phyloP scores from a whole-genome alignment of 1,284 basidiomycete genomes.

The Pseudozyma hubeiensis region DNA sequence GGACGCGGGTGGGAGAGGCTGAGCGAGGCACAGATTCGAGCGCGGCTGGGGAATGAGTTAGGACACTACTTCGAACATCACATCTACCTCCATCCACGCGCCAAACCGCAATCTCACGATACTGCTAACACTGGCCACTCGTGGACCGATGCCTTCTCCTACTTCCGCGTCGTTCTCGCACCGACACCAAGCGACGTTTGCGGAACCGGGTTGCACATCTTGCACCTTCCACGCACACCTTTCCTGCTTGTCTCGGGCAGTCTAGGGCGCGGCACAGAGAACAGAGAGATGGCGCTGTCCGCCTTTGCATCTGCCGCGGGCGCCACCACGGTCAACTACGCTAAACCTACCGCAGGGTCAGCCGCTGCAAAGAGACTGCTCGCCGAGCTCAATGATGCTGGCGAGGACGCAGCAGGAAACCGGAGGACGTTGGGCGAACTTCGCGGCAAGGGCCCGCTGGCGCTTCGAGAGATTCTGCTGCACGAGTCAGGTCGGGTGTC shows the following conservation, averaged over 20 bases:
- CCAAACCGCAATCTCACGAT: not conserved
- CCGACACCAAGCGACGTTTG: conserved; percentile 44
- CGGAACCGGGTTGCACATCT: conserved; percentile 43
- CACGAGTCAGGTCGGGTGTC: conserved; percentile 33
- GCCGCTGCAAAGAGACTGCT: conserved; percentile 26
- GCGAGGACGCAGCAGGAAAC: conserved; percentile 29
- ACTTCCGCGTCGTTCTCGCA: conserved; percentile 50
- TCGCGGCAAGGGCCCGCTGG: conserved; percentile 49
- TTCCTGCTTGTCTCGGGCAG: conserved; percentile 48
- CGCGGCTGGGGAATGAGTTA: conserved; percentile 44
- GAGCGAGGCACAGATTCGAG: conserved; percentile 25
- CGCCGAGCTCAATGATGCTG: conserved; percentile 28
- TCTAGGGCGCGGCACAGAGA: conserved; percentile 41
- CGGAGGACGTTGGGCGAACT: conserved; percentile 45
- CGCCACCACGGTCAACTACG: conserved; percentile 38
- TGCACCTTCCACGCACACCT: conserved; percentile 46
- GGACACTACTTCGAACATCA: conserved; percentile 56
- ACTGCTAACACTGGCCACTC: not conserved
- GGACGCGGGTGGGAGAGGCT: conserved; percentile 34
- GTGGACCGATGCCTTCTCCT: conserved; percentile 45
- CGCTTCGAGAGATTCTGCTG: conserved; percentile 46
- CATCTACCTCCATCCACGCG: conserved; percentile 40
- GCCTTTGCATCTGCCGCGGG: conserved; percentile 49
- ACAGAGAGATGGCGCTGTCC: conserved; percentile 39
- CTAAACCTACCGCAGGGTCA: conserved; percentile 27